phyloP scores from a whole-genome alignment of 345 rosid genomes.

The Syzygium oleosum region DNA sequence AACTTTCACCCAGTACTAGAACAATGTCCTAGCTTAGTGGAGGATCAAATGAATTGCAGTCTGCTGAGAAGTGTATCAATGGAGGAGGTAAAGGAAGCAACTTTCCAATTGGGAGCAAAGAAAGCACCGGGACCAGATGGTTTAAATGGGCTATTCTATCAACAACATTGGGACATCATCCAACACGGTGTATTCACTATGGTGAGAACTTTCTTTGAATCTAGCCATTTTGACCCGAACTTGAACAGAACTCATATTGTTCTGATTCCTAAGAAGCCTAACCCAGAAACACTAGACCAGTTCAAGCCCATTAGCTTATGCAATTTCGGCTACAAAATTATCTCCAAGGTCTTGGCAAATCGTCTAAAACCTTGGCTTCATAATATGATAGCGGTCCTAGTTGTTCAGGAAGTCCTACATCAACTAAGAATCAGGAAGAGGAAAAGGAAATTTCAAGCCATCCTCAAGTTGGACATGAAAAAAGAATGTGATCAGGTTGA shows the following conservation, averaged over 20 bases:
- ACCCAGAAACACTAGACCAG: neutral
- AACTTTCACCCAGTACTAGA: neutral
- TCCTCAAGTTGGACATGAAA: neutral
- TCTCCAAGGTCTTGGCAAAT: neutral
- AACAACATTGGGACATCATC: neutral
- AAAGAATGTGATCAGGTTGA: neutral
- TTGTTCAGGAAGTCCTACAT: neutral
- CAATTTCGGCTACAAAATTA: neutral
- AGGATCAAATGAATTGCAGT: no score
- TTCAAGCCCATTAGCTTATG: neutral
- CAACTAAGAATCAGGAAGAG: neutral
- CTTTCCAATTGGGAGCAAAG: neutral
- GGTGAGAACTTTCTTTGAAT: neutral
- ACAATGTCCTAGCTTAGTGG: neutral
- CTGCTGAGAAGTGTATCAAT: neutral
- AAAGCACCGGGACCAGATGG: neutral
- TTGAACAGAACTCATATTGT: neutral
- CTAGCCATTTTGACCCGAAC: neutral
- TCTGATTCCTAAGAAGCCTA: neutral
- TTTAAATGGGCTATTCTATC: neutral
- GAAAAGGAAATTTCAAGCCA: neutral
- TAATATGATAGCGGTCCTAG: neutral
- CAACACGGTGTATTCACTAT: neutral
- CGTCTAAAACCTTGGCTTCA: neutral
- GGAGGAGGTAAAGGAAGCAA: neutral